Evolutionary conservation across 2,329 filamentous ascomycete species (phyloP).

Genomic region (Ophiostoma sp.): DNA sequence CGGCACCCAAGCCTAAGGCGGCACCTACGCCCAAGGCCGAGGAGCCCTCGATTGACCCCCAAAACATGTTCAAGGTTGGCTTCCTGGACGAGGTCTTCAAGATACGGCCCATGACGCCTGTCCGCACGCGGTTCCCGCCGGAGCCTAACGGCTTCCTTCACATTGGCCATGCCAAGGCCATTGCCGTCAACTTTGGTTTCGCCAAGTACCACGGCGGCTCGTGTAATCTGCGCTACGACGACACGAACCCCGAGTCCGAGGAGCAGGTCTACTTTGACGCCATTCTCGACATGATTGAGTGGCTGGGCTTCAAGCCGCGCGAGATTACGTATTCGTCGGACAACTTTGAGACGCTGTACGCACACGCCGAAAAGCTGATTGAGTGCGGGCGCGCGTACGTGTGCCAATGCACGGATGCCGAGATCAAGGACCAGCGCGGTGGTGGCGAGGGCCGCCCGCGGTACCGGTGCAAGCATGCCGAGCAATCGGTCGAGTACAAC

Average conservation of each 20-base stretch:
- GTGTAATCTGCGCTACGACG: conserved; percentile 55
- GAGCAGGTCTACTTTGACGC: conserved; percentile 85
- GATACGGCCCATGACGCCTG: conserved; percentile 61
- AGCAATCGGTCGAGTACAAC: conserved; percentile 70
- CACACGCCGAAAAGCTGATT: conserved; percentile 84
- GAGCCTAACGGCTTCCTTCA: conserved; percentile 94
- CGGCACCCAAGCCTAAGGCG: conserved; percentile 35
- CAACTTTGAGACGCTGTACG: conserved; percentile 85
- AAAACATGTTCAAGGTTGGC: conserved; percentile 77
- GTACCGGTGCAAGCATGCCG: conserved; percentile 78
- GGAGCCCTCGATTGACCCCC: conserved; percentile 54
- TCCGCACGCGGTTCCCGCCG: conserved; percentile 74
- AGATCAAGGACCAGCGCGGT: conserved; percentile 85
- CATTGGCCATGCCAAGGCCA: conserved; percentile 92
- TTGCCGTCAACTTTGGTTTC: conserved; percentile 95
- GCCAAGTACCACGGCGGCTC: conserved; percentile 75
- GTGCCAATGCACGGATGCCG: conserved; percentile 79
- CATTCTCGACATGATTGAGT: conserved; percentile 84
- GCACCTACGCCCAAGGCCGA: conserved; percentile 41
- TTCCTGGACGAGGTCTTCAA: conserved; percentile 73
- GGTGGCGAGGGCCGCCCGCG: conserved; percentile 68
- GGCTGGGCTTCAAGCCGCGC: conserved; percentile 80
- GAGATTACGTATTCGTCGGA: conserved; percentile 86
- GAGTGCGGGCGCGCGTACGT: conserved; percentile 72
- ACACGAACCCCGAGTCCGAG: conserved; percentile 93